A percentile compares a stretch with the other conserved stretches of the same genome.
These are phyloP conservation scores for Suhomyces guaymorum DNA, from an alignment of 1,139 yeast species.

Conservation along the genomic window DNA sequence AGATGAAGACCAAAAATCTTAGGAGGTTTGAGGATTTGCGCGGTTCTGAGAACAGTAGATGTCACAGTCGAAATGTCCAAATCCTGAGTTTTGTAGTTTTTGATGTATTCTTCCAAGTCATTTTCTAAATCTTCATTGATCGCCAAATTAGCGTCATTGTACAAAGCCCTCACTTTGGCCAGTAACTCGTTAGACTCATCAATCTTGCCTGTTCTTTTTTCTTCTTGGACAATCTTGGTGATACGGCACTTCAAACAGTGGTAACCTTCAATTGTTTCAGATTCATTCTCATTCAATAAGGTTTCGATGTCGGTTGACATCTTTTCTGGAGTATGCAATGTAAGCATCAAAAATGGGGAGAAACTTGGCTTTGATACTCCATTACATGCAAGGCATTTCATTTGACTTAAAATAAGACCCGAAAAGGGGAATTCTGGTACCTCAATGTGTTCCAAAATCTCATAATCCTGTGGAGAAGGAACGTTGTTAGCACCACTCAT, in stretches of 20 bases:
- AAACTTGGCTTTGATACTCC: slow-evolving; percentile 60
- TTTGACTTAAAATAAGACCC: slow-evolving; percentile 64
- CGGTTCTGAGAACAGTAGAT: slow-evolving; percentile 66
- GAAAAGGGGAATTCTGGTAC: slow-evolving; percentile 72
- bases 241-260: slow-evolving; percentile 75
- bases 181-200: slow-evolving; percentile 3
- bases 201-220: slow-evolving; percentile 2
- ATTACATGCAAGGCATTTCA: slow-evolving; percentile 69
- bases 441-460: slow-evolving; percentile 29
- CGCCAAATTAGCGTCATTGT: slow-evolving; percentile 35
- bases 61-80: slow-evolving; percentile 49
- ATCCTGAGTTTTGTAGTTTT: slow-evolving; percentile 45
- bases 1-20: slow-evolving; percentile 71
- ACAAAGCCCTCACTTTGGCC: slow-evolving; percentile 27
- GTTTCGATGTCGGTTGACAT: slow-evolving; percentile 49
- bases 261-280: slow-evolving; percentile 77
- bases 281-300: slow-evolving; percentile 57
- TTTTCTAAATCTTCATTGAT: slow-evolving; percentile 63
- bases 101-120: slow-evolving; percentile 47
- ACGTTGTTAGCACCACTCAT: slow-evolving; percentile 9
- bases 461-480: slow-evolving; percentile 17
- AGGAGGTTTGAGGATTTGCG: slow-evolving; percentile 67
- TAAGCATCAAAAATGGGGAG: slow-evolving; percentile 68
- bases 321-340: slow-evolving; percentile 72
- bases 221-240: slow-evolving; percentile 42